Base-by-base conservation (phyloP, 176 grass and related monocot species). In the Carex pumila region DNA sequence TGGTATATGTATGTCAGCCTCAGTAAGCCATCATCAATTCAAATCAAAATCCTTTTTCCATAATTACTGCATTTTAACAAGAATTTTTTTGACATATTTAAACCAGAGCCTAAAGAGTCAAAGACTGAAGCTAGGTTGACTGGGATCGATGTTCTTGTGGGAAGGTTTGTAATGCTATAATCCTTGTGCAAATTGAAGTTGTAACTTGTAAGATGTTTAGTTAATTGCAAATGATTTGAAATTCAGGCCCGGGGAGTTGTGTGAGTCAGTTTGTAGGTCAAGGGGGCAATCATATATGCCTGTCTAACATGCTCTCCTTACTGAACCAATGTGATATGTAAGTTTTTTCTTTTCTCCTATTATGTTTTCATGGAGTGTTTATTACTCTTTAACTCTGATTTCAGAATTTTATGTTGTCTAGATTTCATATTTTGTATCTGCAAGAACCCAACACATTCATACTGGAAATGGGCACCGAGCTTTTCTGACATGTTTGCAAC, bases 251-350 rank as follows among this genome's bases (percentile, higher is more conserved):
- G 91, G 96, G 59, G 93, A 92, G 71, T 93, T 93, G 0, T 95
- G 93, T 87, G 93, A 83, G 59, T 88, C 73, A 61, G 88, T 84
- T 36, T 98, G 96, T 88, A 90, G 79, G 83, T 86, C 49, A 62
- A 92, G 73, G 81, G 93, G 93, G 18, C 91, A 98, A 77, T 92
- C 92, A n/a, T n/a, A n/a, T n/a, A 63, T 98, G 93, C 87, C 91
- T 98, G 88, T 87, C 88, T 41, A 93, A 87, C 79, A 93, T 85
- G 67, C 91, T 95, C 59, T 92, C 86, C 59, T 62, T 85, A 30
- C 80, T 98, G 54, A 98, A 95, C 82, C 87, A 74, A 90, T 98
- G 96, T 63, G 88, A 93, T 64, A 71, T 95, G 96, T 98, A 93
- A 99, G 96, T 92, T 60, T 25, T 72, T 66, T 62, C 19, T 60